Percentiles rank a stretch among this genome's conserved stretches.
phyloP scores from a whole-genome alignment of 495 filamentous ascomycete species.

The Coniosporium apollinis region DNA sequence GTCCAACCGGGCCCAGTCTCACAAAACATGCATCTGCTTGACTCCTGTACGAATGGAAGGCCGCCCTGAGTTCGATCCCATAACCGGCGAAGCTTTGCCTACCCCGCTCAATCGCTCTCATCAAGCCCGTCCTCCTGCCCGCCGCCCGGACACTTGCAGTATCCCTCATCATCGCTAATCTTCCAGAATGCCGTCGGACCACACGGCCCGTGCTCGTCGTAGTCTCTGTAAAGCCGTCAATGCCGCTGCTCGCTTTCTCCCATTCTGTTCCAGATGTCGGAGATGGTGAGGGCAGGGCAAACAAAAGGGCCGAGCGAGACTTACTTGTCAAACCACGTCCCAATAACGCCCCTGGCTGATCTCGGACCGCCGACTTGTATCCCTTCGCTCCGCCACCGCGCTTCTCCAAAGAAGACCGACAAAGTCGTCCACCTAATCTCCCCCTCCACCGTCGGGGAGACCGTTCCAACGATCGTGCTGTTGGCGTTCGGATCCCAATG shows the following conservation, averaged over 20 bases:
- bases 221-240: slow-evolving; percentile 26
- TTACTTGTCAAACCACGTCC: slow-evolving; percentile 52
- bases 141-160: too few relatives aligned
- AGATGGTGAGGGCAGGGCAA: background rate
- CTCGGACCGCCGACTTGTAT: slow-evolving; percentile 43
- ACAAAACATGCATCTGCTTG: too few relatives aligned
- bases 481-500: slow-evolving; percentile 44
- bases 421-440: slow-evolving; percentile 51
- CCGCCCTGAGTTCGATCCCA: too few relatives aligned
- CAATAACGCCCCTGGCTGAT: slow-evolving; percentile 41
- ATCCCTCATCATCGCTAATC: slow-evolving; percentile 35
- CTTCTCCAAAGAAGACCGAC: slow-evolving; percentile 41
- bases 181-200: slow-evolving; percentile 59
- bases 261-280: too few relatives aligned
- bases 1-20: too few relatives aligned
- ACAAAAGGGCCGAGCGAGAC: slow-evolving; percentile 5
- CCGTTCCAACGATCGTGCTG: slow-evolving; percentile 29
- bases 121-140: too few relatives aligned
- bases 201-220: slow-evolving; percentile 39
- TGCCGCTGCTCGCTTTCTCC: too few relatives aligned
- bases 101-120: too few relatives aligned
- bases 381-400: slow-evolving; percentile 49
- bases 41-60: too few relatives aligned
- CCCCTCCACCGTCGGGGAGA: slow-evolving; percentile 36
- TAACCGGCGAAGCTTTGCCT: too few relatives aligned